A percentile compares a stretch with the other conserved stretches of the same genome.
Conservation (phyloP, 768 basidiomycete genomes). For the Leccinum rimulosum region DNA sequence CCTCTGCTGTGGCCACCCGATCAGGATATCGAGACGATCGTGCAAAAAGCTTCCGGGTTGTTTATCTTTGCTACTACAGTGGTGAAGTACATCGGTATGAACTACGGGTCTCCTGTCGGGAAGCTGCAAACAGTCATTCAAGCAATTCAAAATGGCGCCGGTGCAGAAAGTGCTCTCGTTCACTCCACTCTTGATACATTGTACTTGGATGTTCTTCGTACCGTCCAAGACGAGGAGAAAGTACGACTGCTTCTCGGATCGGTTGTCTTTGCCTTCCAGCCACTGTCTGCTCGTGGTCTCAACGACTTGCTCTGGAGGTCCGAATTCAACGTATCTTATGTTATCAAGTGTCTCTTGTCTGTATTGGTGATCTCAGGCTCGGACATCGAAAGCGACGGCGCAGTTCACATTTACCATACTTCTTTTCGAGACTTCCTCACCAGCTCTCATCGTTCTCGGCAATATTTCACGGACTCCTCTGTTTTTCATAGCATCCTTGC, state of each 20-base stretch:
- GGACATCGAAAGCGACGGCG: slow-evolving; percentile 3
- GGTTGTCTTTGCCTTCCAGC: slow-evolving; percentile 13
- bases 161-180: slow-evolving; percentile 4
- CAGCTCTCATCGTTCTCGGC: slow-evolving; percentile 10
- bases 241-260: slow-evolving; percentile 10
- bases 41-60: slow-evolving; percentile 22
- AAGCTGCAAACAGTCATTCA: slow-evolving; percentile 14
- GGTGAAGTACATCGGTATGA: slow-evolving; percentile 21
- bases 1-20: slow-evolving; percentile 21
- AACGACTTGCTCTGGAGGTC: slow-evolving; percentile 8
- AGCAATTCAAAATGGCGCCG: slow-evolving; percentile 1
- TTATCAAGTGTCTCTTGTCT: slow-evolving; percentile 14
- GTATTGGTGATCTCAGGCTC: slow-evolving; percentile 14
- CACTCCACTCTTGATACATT: slow-evolving; percentile 15
- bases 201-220: slow-evolving; percentile 15
- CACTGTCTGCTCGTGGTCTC: slow-evolving; percentile 15
- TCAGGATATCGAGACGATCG: slow-evolving; percentile 18
- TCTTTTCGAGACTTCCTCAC: slow-evolving; percentile 24
- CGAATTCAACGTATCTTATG: slow-evolving; percentile 7
- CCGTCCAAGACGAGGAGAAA: slow-evolving; percentile 10
- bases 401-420: slow-evolving; percentile 20
- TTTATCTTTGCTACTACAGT: slow-evolving; percentile 31
- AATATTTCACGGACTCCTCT: slow-evolving; percentile 13
- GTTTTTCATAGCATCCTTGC: slow-evolving; percentile 14
- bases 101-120: slow-evolving; percentile 8